Evolutionary conservation across 139 green algal genomes (phyloP).

Genomic region (Picochlorum sp.): DNA sequence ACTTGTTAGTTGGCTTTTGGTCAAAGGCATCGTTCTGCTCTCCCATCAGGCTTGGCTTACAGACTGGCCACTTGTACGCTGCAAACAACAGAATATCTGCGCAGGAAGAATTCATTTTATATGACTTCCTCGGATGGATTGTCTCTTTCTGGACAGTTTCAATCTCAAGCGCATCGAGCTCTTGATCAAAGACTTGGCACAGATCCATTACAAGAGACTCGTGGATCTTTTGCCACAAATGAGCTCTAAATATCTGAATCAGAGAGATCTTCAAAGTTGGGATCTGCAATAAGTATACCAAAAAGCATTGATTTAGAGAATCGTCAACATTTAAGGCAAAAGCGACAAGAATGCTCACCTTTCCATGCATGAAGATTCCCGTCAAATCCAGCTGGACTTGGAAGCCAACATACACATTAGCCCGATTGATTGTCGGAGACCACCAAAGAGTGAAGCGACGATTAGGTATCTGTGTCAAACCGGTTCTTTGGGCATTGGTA

Average conservation of each 20-base stretch:
- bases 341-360: too few species aligned
- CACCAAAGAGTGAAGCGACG: slow-evolving; percentile 99
- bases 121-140: slow-evolving; percentile 97
- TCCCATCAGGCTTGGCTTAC: slow-evolving; percentile 87
- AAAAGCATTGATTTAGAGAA: too few species aligned
- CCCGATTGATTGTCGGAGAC: slow-evolving; percentile 98
- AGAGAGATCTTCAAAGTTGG: slow-evolving; percentile 99
- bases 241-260: slow-evolving; percentile 99
- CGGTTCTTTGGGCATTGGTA: slow-evolving; percentile 94
- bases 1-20: slow-evolving; percentile 98
- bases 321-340: background rate
- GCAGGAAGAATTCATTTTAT: slow-evolving; percentile 96
- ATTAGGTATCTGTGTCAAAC: slow-evolving; percentile 99
- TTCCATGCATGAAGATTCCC: slow-evolving; percentile 99
- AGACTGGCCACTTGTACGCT: slow-evolving; percentile 93
- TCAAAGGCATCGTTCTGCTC: slow-evolving; percentile 91
- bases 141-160: slow-evolving; percentile 99
- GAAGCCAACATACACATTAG: slow-evolving; percentile 99
- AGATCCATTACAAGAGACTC: slow-evolving; percentile 93
- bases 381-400: slow-evolving; percentile 99
- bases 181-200: slow-evolving; percentile 91
- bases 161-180: slow-evolving; percentile 99
- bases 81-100: slow-evolving; percentile 97
- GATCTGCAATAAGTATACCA: too few species aligned
- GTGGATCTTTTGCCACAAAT: slow-evolving; percentile 99